A percentile compares a stretch with the other conserved stretches of the same genome.
phyloP scores from a whole-genome alignment of 2,329 filamentous ascomycete species.

The Colletotrichum endophyticum region DNA sequence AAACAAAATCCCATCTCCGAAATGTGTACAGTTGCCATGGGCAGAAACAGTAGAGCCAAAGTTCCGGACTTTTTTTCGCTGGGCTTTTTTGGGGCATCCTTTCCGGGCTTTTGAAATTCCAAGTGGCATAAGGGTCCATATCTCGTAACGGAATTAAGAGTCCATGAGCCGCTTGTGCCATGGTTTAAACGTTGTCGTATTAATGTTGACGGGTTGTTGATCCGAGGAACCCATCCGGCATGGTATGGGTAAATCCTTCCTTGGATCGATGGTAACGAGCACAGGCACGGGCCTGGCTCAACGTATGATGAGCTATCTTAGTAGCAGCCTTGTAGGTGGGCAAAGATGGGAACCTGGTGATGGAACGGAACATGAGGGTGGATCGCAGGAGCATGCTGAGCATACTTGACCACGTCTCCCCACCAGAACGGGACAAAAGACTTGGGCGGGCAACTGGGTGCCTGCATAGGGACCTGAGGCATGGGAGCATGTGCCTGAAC shows the following conservation, averaged over 20 bases:
- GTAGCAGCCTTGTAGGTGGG: conserved; percentile 57
- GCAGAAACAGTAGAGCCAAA: not conserved
- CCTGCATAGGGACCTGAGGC: conserved; percentile 35
- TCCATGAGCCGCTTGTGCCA: not conserved
- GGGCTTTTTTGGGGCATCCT: not conserved
- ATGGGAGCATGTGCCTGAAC: conserved; percentile 39
- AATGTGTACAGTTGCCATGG: not conserved
- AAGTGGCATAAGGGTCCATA: not conserved
- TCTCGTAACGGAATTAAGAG: conserved; percentile 2
- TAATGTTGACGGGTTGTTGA: not conserved
- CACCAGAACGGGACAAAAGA: conserved; percentile 52
- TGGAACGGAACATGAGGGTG: conserved; percentile 57
- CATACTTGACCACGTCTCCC: conserved; percentile 60
- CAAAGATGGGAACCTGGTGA: conserved; percentile 56
- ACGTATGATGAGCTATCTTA: conserved; percentile 31
- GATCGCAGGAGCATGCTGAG: conserved; percentile 51
- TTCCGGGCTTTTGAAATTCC: not conserved
- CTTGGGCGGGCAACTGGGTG: conserved; percentile 45
- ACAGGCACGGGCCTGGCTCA: not conserved
- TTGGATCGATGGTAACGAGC: not conserved
- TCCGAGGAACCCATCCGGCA: not conserved
- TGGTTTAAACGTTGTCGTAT: not conserved
- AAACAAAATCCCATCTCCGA: conserved; percentile 8
- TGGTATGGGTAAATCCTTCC: not conserved
- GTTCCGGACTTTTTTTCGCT: not conserved